Conservation (phyloP, 1,139 yeast genomes). For the Yamadazyma mexicana region DNA sequence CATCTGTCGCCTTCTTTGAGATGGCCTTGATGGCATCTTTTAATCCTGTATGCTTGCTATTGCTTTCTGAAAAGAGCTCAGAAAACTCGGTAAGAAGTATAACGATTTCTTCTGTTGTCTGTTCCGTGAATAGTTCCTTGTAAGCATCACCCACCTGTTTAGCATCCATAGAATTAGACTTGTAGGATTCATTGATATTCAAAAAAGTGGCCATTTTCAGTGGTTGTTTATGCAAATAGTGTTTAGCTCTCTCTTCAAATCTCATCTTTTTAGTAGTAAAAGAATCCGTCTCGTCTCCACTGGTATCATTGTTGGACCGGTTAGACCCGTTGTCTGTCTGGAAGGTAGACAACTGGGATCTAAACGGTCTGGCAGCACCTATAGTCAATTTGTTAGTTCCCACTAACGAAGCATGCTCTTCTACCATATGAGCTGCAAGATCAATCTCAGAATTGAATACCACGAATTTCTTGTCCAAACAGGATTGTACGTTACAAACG, state of each 20-base stretch:
- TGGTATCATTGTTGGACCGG: constrained; percentile 9
- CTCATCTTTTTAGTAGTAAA: constrained; percentile 58
- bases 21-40: constrained; percentile 24
- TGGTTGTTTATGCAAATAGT: constrained; percentile 60
- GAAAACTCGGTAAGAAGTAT: constrained; percentile 57
- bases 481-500: constrained; percentile 76
- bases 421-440: constrained; percentile 82
- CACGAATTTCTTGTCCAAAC: constrained; percentile 87
- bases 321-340: constrained; percentile 8
- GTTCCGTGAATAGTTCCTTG: constrained; percentile 47
- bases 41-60: constrained; percentile 29
- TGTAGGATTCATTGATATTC: constrained; percentile 49
- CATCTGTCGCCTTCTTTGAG: constrained; percentile 13
- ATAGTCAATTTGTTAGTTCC: constrained; percentile 44
- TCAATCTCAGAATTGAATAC: constrained; percentile 88
- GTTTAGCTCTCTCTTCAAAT: constrained; percentile 83
- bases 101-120: constrained; percentile 46
- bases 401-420: constrained; percentile 71
- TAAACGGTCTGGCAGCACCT: constrained; percentile 52
- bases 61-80: constrained; percentile 47
- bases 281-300: constrained; percentile 34
- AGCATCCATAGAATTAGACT: constrained; percentile 48
- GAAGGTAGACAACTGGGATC: constrained; percentile 70
- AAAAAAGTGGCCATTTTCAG: constrained; percentile 50
- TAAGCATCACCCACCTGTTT: constrained; percentile 51